These are phyloP conservation scores for Colletotrichum nymphaeae DNA, from an alignment of 2,329 filamentous ascomycete genomes.

Conservation along the genomic window DNA sequence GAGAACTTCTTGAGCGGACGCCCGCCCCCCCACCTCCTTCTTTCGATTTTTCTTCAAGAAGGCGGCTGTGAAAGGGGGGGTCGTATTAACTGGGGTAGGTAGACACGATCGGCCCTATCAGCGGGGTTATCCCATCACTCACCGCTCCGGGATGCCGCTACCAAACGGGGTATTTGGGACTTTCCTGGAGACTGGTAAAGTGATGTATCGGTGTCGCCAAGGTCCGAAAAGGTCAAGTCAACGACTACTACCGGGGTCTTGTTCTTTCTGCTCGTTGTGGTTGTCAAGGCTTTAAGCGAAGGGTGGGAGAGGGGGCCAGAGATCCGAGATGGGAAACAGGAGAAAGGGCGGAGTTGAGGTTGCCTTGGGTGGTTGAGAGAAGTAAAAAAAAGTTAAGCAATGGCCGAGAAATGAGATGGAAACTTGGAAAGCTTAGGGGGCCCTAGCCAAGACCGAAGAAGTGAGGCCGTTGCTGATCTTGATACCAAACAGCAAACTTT, in stretches of 20 bases:
- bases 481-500: not conserved
- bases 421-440: not conserved
- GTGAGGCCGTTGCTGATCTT: not conserved
- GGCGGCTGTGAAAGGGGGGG: constrained; percentile 1
- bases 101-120: constrained; percentile 31
- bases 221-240: not conserved
- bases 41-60: not conserved
- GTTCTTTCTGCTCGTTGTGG: not conserved
- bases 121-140: constrained; percentile 21
- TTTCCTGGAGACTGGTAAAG: too few relatives aligned
- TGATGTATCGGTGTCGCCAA: not conserved
- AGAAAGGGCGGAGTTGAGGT: too few relatives aligned
- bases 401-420: not conserved
- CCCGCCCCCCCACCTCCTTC: not conserved
- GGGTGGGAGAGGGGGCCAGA: not conserved
- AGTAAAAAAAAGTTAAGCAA: not conserved
- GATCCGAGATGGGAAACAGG: not conserved
- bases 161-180: not conserved
- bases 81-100: constrained; percentile 31
- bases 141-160: constrained; percentile 13
- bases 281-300: not conserved
- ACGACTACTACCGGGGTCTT: not conserved
- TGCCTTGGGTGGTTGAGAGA: not conserved
- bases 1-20: not conserved
- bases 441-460: not conserved